Evolutionary conservation across 371 early-diverging fungal genomes (phyloP).

Genomic region (Smittium mucronatum): DNA sequence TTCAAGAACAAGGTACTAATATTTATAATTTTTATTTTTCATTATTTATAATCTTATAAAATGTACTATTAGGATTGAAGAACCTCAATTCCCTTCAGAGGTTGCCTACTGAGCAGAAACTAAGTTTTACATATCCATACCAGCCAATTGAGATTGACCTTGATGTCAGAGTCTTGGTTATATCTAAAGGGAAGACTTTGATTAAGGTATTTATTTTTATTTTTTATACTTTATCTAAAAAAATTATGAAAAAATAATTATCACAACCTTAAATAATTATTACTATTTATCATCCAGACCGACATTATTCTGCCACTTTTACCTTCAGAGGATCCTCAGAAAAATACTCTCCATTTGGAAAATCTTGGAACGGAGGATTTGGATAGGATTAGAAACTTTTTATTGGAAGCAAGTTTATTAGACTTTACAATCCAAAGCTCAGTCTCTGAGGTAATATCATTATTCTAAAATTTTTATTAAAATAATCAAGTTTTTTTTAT

Average conservation of each 20-base stretch:
- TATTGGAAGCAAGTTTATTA: constrained; percentile 18
- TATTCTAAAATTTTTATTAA: no score
- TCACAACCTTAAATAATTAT: no score
- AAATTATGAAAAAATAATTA: no score
- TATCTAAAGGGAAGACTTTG: constrained; percentile 32
- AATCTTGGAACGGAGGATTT: constrained; percentile 27
- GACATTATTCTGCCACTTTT: constrained; percentile 13
- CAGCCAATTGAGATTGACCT: constrained; percentile 30
- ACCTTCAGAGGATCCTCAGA: background rate
- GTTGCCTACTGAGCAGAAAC: constrained; percentile 22
- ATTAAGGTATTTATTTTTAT: constrained; percentile 28
- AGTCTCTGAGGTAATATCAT: constrained; percentile 20
- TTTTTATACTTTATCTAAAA: constrained; percentile 5
- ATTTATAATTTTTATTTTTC: background rate
- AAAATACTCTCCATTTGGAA: constrained; percentile 10
- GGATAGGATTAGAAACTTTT: constrained; percentile 28
- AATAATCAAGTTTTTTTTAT: background rate
- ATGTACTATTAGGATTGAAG: constrained; percentile 22
- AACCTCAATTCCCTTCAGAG: constrained; percentile 31
- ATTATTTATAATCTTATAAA: no score
- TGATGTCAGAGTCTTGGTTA: constrained; percentile 27
- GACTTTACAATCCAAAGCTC: constrained; percentile 26
- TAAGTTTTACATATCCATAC: constrained; percentile 29
- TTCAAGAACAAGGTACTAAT: constrained; percentile 31
- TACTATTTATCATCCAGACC: no score